Conservation (phyloP, 768 basidiomycete species). For the Agrocybe pediades region DNA sequence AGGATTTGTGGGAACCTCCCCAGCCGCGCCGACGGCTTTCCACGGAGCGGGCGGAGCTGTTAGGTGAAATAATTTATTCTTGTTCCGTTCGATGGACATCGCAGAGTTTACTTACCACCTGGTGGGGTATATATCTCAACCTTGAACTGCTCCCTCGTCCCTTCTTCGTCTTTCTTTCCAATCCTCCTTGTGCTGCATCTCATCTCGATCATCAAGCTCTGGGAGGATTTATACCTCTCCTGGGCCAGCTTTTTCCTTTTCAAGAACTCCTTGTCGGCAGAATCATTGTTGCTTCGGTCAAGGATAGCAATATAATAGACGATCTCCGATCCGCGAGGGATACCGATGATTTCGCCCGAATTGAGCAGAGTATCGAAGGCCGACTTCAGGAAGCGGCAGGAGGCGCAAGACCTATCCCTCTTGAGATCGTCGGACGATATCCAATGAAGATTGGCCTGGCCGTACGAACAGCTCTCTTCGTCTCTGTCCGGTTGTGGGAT, state of each 20-base stretch:
- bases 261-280: not conserved
- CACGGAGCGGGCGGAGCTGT: conserved; percentile 4
- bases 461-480: conserved; percentile 9
- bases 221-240: not conserved
- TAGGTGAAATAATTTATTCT: not conserved
- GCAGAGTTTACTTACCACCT: not conserved
- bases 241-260: not conserved
- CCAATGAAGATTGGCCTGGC: conserved; percentile 14
- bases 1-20: conserved; percentile 11
- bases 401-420: conserved; percentile 8
- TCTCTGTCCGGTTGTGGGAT: conserved; percentile 17
- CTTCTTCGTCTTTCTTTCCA: conserved; percentile 2
- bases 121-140: conserved; percentile 13
- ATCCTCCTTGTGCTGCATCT: conserved; percentile 4
- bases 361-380: conserved; percentile 13
- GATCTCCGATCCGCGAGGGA: not conserved
- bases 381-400: conserved; percentile 10
- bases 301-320: conserved; percentile 14
- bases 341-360: conserved; percentile 3
- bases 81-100: not conserved
- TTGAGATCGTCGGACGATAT: conserved; percentile 9
- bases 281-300: conserved; percentile 9
- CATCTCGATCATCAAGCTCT: conserved; percentile 11
- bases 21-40: conserved; percentile 13
- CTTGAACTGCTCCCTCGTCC: conserved; percentile 13